Conservation (phyloP, 108 stramenopile genomes). For the Phaeodactylum tricornutum region DNA sequence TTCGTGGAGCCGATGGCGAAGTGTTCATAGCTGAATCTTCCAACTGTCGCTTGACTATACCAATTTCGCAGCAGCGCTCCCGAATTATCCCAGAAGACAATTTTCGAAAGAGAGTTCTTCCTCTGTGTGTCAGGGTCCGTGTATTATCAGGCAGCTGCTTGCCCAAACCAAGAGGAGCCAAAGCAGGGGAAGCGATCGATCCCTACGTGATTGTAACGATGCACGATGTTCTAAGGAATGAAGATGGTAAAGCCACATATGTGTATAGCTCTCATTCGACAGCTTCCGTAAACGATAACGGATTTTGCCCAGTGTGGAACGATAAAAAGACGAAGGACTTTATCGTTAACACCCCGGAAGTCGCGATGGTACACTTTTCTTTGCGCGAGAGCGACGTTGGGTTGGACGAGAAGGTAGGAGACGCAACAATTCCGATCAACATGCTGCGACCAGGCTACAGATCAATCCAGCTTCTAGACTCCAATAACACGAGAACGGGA, state of each 20-base stretch:
- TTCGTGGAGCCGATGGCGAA: no score
- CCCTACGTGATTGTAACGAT: slow-evolving; percentile 60
- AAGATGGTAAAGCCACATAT: slow-evolving; percentile 12
- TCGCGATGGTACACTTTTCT: slow-evolving; percentile 65
- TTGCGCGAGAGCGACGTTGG: slow-evolving; percentile 51
- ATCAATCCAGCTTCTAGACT: slow-evolving; percentile 56
- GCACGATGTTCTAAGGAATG: slow-evolving; percentile 51
- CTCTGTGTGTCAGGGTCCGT: slow-evolving; percentile 24
- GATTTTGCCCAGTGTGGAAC: slow-evolving; percentile 64
- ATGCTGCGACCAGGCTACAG: slow-evolving; percentile 69
- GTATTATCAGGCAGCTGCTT: slow-evolving; percentile 57
- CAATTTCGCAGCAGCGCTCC: no score
- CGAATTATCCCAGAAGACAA: no score
- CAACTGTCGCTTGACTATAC: no score
- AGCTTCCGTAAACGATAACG: slow-evolving; percentile 46
- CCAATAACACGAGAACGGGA: slow-evolving; percentile 50
- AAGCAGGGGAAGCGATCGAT: slow-evolving; percentile 64
- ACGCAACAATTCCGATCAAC: slow-evolving; percentile 53
- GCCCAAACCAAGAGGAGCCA: slow-evolving; percentile 69
- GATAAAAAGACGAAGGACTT: slow-evolving; percentile 24
- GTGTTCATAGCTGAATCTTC: no score
- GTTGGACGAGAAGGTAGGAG: slow-evolving; percentile 50
- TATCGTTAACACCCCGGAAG: slow-evolving; percentile 36
- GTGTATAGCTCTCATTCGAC: slow-evolving; percentile 20
- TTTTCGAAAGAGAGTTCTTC: slow-evolving; percentile 2